Evolutionary conservation across 129 eudicot species (phyloP).

Genomic region (Oenanthe sinensis): DNA sequence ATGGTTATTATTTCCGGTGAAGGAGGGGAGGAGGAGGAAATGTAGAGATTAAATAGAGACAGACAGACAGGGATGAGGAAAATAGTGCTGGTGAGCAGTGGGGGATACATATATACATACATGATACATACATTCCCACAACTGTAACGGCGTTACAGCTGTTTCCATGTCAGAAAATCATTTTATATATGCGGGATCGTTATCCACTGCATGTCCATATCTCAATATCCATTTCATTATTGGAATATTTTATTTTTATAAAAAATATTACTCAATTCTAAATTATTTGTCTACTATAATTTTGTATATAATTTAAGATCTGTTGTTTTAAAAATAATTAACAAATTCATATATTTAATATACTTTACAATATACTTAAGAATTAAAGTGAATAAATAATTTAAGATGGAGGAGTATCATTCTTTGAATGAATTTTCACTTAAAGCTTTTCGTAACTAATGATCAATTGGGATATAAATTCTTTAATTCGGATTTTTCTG

Average conservation of each 20-base stretch:
- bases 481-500: too few relatives aligned
- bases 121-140: background rate
- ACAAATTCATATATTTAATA: too few relatives aligned
- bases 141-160: conserved; percentile 5
- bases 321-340: too few relatives aligned
- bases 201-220: background rate
- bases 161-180: background rate
- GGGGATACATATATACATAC: background rate
- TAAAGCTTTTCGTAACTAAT: too few relatives aligned
- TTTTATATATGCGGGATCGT: background rate
- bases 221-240: background rate
- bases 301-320: too few relatives aligned
- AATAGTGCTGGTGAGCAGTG: conserved; percentile 1
- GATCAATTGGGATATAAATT: too few relatives aligned
- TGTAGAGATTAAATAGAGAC: background rate
- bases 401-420: too few relatives aligned
- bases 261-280: too few relatives aligned
- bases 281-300: too few relatives aligned
- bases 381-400: too few relatives aligned
- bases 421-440: too few relatives aligned
- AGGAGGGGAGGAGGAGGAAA: background rate
- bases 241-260: background rate
- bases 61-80: background rate
- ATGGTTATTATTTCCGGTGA: background rate
- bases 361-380: too few relatives aligned